Conservation (phyloP, 768 basidiomycete genomes). For the Lentinus tigrinus region DNA sequence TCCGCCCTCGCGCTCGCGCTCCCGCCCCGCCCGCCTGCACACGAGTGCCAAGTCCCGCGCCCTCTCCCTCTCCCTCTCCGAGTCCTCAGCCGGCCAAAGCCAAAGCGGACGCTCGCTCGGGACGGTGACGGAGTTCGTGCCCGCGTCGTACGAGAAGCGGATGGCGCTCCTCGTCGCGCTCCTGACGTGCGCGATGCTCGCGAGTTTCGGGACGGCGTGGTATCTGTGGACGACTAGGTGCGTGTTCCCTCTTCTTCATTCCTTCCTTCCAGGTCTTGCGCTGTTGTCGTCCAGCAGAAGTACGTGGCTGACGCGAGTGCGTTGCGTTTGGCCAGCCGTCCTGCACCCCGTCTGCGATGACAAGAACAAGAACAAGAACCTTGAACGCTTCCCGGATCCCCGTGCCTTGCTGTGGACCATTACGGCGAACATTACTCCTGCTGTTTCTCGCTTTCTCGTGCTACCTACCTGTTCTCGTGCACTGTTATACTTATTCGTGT, state of each 20-base stretch:
- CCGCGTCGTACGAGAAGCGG: slow-evolving; percentile 29
- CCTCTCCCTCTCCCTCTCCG: too few relatives aligned
- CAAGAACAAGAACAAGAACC: too few relatives aligned
- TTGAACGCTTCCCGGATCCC: not conserved
- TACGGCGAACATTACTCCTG: not conserved
- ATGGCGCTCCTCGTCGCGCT: slow-evolving; percentile 45
- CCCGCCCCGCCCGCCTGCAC: not conserved
- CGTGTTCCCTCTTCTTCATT: not conserved
- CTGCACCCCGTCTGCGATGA: too few relatives aligned
- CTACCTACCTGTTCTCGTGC: not conserved
- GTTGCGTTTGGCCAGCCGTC: too few relatives aligned
- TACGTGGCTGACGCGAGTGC: too few relatives aligned
- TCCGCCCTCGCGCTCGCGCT: slow-evolving; percentile 25
- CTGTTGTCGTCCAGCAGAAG: too few relatives aligned
- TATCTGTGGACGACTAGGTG: slow-evolving; percentile 68
- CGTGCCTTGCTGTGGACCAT: not conserved
- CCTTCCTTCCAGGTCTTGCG: not conserved
- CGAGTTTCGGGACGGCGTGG: slow-evolving; percentile 60
- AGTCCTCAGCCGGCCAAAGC: not conserved
- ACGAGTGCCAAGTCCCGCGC: not conserved
- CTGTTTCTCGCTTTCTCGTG: not conserved
- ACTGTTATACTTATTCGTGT: not conserved
- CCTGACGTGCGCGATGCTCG: slow-evolving; percentile 46
- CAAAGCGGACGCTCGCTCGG: not conserved
- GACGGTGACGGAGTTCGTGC: not conserved